Base-by-base conservation (phyloP, 2,329 filamentous ascomycete genomes). In the Lithohypha guttulata region DNA sequence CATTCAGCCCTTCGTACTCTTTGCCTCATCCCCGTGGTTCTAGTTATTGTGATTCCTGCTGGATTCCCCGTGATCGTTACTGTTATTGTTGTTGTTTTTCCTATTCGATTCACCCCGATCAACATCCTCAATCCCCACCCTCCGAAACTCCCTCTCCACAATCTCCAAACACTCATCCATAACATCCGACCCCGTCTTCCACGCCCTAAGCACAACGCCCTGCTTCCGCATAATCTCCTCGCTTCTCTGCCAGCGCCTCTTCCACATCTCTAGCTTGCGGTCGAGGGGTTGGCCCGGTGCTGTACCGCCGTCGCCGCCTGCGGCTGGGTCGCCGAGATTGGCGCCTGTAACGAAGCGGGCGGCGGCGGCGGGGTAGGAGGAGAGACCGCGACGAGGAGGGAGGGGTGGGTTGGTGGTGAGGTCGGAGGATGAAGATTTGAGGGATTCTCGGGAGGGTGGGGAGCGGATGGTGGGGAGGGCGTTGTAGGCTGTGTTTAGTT, bases 211-310 rank as follows among this genome's bases (percentile, higher is more conserved):
- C 7, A 65, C 54, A 14, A 70, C 63, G 1, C 61, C 62, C 13
- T 61, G 53, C 4, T 59, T 49, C 2, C 58, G 53, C 23, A 70
- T 55, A 11, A 65, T 57, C 3, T 62, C 59, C 19, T 59, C 59
- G 1, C 66, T 63, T 3, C 63, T 55, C 28, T 58, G 59, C 66
- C 66, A 70, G 21, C 66, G 59, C 18, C 65, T 59, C 28, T 56
- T 55, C 66, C 66, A 70, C 6, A 68, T 51, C 40, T 69, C 66
- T 41, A 69, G 61, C 6, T 65, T 64, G 41, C 66, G 69, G 37
- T 62, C 68, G 3, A 59, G 58, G 6, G 47, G 33, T 4, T 33
- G 42, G 15, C 26, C 46, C 20, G 20, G 38, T 14, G n/a, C 41
- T n/a, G 28, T 45, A 40, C 33, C 44, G 22, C 45, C 46, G 6